Percentiles rank a stretch among this genome's conserved stretches.
phyloP scores from a whole-genome alignment of 768 basidiomycete species.

The Fibroporia radiculosa region DNA sequence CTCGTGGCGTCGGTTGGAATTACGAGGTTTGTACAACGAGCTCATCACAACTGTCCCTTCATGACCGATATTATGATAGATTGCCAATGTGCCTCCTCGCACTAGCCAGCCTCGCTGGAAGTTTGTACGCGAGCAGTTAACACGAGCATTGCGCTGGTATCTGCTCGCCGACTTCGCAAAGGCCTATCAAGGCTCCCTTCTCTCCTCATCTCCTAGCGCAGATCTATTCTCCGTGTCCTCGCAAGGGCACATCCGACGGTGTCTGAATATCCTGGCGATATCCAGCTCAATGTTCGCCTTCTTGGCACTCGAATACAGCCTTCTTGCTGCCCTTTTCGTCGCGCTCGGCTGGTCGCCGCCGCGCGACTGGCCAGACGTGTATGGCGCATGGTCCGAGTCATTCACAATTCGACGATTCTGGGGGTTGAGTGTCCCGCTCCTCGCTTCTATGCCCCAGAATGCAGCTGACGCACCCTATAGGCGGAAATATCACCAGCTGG shows the following conservation, averaged over 20 bases:
- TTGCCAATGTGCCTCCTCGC: constrained; percentile 7
- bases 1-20: constrained; percentile 14
- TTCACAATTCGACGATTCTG: constrained; percentile 17
- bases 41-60: background rate
- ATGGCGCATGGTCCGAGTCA: constrained; percentile 12
- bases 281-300: constrained; percentile 3
- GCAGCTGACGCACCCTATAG: background rate
- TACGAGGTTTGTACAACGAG: constrained; percentile 9
- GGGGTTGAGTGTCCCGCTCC: constrained; percentile 8
- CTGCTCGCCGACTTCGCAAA: constrained; percentile 4
- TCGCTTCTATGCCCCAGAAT: too few relatives aligned
- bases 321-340: constrained; percentile 4
- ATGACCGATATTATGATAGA: constrained; percentile 1
- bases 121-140: constrained; percentile 5
- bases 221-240: background rate
- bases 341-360: constrained; percentile 5
- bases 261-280: constrained; percentile 1
- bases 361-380: constrained; percentile 12
- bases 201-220: background rate
- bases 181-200: constrained; percentile 5
- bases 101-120: constrained; percentile 2
- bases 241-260: constrained; percentile 3
- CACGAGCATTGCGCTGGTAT: background rate
- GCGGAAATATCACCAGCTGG: constrained; percentile 14
- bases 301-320: constrained; percentile 1